A percentile compares a stretch with the other conserved stretches of the same genome.
Evolutionary conservation across 2,329 filamentous ascomycete species (phyloP).

Genomic region (Penicillium nordicum): DNA sequence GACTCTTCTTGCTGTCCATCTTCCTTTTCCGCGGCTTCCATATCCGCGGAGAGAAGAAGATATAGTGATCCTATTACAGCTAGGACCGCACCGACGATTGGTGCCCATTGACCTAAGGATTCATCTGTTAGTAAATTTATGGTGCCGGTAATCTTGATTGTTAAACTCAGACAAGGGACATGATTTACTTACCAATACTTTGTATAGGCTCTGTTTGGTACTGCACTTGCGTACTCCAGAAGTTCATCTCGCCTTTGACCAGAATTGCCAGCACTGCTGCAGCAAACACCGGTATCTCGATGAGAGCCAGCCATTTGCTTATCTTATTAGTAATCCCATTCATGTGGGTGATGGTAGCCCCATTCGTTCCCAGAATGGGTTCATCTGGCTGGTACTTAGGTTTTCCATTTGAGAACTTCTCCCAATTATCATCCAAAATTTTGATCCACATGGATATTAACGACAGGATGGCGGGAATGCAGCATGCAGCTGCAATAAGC

Average conservation of each 20-base stretch:
- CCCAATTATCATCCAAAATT: slow-evolving; percentile 62
- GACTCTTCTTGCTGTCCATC: background rate
- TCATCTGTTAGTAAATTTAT: background rate
- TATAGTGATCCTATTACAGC: slow-evolving; percentile 60
- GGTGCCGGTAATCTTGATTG: background rate
- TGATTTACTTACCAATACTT: slow-evolving; percentile 52
- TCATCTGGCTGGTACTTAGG: slow-evolving; percentile 33
- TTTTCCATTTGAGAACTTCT: slow-evolving; percentile 39
- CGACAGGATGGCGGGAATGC: slow-evolving; percentile 61
- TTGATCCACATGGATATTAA: slow-evolving; percentile 62
- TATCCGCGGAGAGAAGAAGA: slow-evolving; percentile 45
- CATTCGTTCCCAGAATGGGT: slow-evolving; percentile 53
- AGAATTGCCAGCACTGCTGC: slow-evolving; percentile 50
- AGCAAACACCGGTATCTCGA: slow-evolving; percentile 59
- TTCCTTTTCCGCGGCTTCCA: slow-evolving; percentile 25
- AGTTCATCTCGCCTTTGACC: slow-evolving; percentile 61
- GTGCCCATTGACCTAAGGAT: slow-evolving; percentile 33
- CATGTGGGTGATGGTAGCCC: slow-evolving; percentile 52
- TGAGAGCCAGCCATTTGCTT: slow-evolving; percentile 35
- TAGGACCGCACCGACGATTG: slow-evolving; percentile 53
- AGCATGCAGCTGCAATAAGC: slow-evolving; percentile 61
- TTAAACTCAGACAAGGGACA: background rate
- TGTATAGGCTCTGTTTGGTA: slow-evolving; percentile 62
- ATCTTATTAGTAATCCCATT: slow-evolving; percentile 40
- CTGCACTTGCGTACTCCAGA: slow-evolving; percentile 55